phyloP scores from a whole-genome alignment of 2,329 filamentous ascomycete species.

The Penicillium palitans region DNA sequence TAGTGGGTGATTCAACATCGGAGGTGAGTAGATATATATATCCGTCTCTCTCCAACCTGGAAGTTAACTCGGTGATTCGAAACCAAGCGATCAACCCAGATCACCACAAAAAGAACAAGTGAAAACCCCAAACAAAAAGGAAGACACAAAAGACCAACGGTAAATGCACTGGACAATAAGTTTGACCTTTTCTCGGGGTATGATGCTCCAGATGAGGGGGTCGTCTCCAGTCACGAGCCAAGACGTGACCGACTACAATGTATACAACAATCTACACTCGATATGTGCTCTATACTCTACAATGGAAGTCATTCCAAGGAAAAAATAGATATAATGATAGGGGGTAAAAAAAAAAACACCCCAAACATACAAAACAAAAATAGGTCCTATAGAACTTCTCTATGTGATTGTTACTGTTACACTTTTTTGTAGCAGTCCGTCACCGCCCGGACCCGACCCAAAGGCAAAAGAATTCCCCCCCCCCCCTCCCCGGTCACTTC shows the following conservation, averaged over 20 bases:
- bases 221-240: conserved; percentile 2
- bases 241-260: conserved; percentile 7
- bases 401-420: no score
- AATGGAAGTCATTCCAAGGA: background rate
- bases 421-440: background rate
- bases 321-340: background rate
- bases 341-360: no score
- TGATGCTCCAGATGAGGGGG: background rate
- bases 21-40: background rate
- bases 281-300: background rate
- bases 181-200: background rate
- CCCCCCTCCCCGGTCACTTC: background rate
- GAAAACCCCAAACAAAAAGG: background rate
- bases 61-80: background rate
- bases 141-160: background rate
- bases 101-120: background rate
- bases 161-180: background rate
- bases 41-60: background rate
- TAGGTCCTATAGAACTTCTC: background rate
- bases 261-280: background rate
- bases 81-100: background rate
- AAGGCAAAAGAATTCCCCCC: background rate
- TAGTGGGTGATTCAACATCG: background rate
- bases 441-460: conserved; percentile 9
- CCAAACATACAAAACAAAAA: background rate